These are phyloP conservation scores for Rutstroemia sp. DNA, from an alignment of 2,329 filamentous ascomycete genomes.

Conservation along the genomic window DNA sequence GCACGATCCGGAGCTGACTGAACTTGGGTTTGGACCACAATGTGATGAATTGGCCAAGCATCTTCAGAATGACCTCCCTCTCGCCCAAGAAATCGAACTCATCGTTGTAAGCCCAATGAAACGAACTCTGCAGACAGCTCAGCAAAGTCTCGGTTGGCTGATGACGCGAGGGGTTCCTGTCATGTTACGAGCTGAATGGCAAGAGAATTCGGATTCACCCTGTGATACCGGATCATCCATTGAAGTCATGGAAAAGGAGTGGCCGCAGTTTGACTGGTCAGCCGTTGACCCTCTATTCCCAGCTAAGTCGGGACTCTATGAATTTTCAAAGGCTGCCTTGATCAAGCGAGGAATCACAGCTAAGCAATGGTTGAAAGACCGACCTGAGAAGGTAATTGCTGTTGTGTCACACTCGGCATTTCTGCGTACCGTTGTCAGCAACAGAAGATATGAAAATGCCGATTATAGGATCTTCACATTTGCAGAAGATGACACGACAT, in stretches of 20 bases:
- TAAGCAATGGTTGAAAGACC: constrained; percentile 23
- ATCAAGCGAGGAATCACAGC: constrained; percentile 21
- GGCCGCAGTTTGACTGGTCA: constrained; percentile 30
- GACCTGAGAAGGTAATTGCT: constrained; percentile 29
- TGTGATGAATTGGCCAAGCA: constrained; percentile 19
- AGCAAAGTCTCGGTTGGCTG: constrained; percentile 26
- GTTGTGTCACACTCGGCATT: constrained; percentile 29
- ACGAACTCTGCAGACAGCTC: constrained; percentile 26
- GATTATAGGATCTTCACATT: constrained; percentile 30
- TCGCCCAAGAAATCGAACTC: constrained; percentile 26
- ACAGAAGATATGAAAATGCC: constrained; percentile 25
- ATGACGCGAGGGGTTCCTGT: constrained; percentile 26
- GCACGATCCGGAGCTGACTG: constrained; percentile 22
- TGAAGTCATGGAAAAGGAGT: constrained; percentile 23
- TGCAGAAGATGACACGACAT: constrained; percentile 18
- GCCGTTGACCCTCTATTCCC: constrained; percentile 26
- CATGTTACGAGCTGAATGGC: constrained; percentile 25
- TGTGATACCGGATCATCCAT: constrained; percentile 27
- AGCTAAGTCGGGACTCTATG: constrained; percentile 26
- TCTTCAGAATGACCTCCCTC: constrained; percentile 23
- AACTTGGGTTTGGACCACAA: constrained; percentile 19
- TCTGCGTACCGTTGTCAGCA: constrained; percentile 22
- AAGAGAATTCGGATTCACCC: constrained; percentile 28
- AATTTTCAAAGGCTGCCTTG: constrained; percentile 20
- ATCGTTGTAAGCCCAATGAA: constrained; percentile 29